phyloP scores from a whole-genome alignment of 257 asterid species.

The Craterostigma plantagineum region DNA sequence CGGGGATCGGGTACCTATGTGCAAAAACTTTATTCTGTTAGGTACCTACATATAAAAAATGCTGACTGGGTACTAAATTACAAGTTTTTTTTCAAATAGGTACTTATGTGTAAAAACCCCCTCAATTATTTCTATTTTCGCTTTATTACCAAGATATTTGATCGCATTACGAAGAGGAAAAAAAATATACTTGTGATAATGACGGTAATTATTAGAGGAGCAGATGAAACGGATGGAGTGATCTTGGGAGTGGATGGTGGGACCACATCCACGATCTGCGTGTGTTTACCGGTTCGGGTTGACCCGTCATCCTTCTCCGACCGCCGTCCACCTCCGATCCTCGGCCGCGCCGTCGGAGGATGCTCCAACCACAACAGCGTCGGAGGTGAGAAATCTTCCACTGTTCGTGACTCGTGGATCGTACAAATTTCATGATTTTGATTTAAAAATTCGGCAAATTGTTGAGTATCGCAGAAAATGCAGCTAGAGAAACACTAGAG shows the following conservation, averaged over 20 bases:
- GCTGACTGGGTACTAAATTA: too few species aligned
- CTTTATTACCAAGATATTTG: too few species aligned
- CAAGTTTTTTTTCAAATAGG: too few species aligned
- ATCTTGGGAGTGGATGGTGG: conserved; percentile 56
- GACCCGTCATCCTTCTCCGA: conserved; percentile 20
- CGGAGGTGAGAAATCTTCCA: conserved; percentile 29
- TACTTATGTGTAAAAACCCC: too few species aligned
- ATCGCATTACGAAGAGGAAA: too few species aligned
- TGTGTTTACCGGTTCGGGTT: conserved; percentile 49
- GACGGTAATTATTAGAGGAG: too few species aligned
- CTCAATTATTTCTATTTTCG: too few species aligned
- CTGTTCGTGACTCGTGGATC: too few species aligned
- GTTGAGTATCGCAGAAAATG: conserved; percentile 30
- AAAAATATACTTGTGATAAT: too few species aligned
- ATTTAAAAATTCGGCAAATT: neutral
- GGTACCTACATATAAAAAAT: too few species aligned
- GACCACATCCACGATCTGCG: conserved; percentile 50
- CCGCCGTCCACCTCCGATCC: conserved; percentile 58
- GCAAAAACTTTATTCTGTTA: too few species aligned
- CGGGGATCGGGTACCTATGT: too few species aligned
- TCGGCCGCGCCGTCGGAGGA: conserved; percentile 67
- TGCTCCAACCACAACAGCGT: conserved; percentile 92
- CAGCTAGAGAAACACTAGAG: conserved; percentile 59
- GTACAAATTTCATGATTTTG: neutral
- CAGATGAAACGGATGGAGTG: conserved; percentile 16